Evolutionary conservation across 2,329 filamentous ascomycete genomes (phyloP), one percentile per base, ranked within the genome.

Genomic region (Pochonia chlamydosporia): DNA sequence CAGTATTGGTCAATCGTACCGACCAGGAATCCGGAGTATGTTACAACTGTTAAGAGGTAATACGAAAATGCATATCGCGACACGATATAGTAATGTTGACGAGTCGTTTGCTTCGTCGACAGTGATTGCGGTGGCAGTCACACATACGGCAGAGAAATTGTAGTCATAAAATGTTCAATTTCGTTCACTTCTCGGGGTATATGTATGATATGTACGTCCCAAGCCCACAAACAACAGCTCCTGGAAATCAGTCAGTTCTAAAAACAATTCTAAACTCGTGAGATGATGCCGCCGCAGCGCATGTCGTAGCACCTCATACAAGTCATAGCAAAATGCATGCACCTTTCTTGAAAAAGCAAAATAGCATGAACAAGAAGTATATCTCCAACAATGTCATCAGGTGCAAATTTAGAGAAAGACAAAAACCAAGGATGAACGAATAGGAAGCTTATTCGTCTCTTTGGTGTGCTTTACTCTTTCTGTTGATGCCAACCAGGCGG

Each of bases 401-500:
- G 28, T 20, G 28, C n/a, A 45, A 20, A n/a, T 9, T 13, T 5
- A 20, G 10, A 18, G 14, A 10, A 10, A 23, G 8, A 42, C 23
- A 31, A 18, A 30, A 16, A 14, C 25, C 18, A 25, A 43, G n/a
- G 7, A 43, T 2, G 10, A 43, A 10, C 18, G 37, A 28, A 11
- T 18, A n/a, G n/a, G 40, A 11, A 21, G 6, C 10, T 30, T 50
- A 54, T 24, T 21, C 52, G 24, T 52, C 50, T 31, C 39, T 33
- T 18, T 50, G 40, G 21, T 39, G 40, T 21, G 54, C 50, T 49
- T 53, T 56, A 46, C 50, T 56, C 41, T 56, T 61, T 39, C 54
- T 55, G 23, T 54, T 53, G 44, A 74, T 64, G 35, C 72, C 64
- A 5, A 76, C 52, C 54, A 79, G 46, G 46, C 70, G 67, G n/a